Evolutionary conservation across 177 flowering plant genomes (phyloP).

Genomic region (Vitis hybrid): DNA sequence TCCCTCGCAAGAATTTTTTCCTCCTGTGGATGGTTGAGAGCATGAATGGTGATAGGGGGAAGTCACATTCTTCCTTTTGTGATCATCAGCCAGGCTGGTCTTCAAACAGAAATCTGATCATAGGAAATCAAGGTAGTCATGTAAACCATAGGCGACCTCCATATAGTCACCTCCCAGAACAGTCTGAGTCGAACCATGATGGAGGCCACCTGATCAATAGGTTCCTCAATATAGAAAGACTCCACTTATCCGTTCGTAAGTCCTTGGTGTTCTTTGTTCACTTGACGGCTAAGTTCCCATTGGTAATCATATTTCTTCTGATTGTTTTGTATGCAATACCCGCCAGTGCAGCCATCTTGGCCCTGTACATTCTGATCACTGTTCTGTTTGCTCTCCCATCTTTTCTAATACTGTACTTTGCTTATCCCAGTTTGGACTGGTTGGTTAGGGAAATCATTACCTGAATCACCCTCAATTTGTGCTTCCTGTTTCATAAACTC

Average conservation of each 20-base stretch:
- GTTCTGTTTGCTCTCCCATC: conserved; percentile 84
- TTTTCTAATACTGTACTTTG: conserved; percentile 73
- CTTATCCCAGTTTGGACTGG: conserved; percentile 94
- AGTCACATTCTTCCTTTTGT: conserved; percentile 17
- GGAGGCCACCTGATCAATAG: not conserved
- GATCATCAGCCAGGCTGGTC: conserved; percentile 21
- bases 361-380: conserved; percentile 67
- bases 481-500: no score
- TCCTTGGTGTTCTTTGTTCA: conserved; percentile 70
- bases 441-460: conserved; percentile 79
- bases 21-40: conserved; percentile 53
- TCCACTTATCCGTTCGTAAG: conserved; percentile 52
- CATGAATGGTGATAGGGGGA: conserved; percentile 42
- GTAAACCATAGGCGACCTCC: conserved; percentile 5
- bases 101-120: conserved; percentile 1
- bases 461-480: conserved; percentile 22
- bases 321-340: conserved; percentile 75
- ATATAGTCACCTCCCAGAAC: conserved; percentile 8
- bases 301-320: conserved; percentile 69
- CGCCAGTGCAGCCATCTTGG: conserved; percentile 76
- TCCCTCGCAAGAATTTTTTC: conserved; percentile 44
- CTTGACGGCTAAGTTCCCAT: conserved; percentile 79
- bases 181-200: conserved; percentile 5
- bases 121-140: conserved; percentile 11
- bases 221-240: conserved; percentile 30